Conservation (phyloP, 2,329 filamentous ascomycete genomes). For the Hypoxylon sp. region DNA sequence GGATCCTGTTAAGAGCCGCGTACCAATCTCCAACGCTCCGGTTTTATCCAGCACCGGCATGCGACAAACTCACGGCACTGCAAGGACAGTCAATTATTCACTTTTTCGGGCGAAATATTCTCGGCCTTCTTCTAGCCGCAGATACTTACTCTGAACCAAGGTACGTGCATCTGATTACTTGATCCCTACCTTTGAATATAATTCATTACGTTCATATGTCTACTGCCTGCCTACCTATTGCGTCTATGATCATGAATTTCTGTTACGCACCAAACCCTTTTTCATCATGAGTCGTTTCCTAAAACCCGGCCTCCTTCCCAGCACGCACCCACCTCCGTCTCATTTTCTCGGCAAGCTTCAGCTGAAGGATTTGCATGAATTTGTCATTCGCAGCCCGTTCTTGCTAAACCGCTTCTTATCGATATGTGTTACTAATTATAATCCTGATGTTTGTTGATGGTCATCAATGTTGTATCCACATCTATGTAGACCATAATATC, state of each 20-base stretch:
- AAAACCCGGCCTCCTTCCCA: slow-evolving; percentile 15
- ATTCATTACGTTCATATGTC: neutral
- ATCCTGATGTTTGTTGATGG: slow-evolving; percentile 41
- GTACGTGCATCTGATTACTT: slow-evolving; percentile 19
- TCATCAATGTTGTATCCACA: slow-evolving; percentile 39
- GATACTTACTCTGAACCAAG: slow-evolving; percentile 7
- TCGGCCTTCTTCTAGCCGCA: slow-evolving; percentile 13
- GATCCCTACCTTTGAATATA: slow-evolving; percentile 3
- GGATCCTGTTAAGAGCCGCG: slow-evolving; percentile 38
- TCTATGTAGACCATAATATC: slow-evolving; percentile 20
- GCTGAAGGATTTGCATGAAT: slow-evolving; percentile 55
- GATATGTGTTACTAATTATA: slow-evolving; percentile 51
- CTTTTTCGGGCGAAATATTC: slow-evolving; percentile 13
- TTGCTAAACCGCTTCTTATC: slow-evolving; percentile 44
- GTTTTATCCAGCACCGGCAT: slow-evolving; percentile 24
- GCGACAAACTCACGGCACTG: slow-evolving; percentile 5
- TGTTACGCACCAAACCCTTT: slow-evolving; percentile 1
- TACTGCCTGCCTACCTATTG: slow-evolving; percentile 8
- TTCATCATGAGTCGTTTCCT: slow-evolving; percentile 10
- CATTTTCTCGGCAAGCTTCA: slow-evolving; percentile 57
- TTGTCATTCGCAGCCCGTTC: slow-evolving; percentile 48
- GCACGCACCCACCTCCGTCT: slow-evolving; percentile 42
- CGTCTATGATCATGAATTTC: neutral
- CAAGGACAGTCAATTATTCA: slow-evolving; percentile 18
- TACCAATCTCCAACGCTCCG: slow-evolving; percentile 22